Base-by-base conservation (phyloP, 1,139 yeast genomes). In the Blastobotrys proliferans region DNA sequence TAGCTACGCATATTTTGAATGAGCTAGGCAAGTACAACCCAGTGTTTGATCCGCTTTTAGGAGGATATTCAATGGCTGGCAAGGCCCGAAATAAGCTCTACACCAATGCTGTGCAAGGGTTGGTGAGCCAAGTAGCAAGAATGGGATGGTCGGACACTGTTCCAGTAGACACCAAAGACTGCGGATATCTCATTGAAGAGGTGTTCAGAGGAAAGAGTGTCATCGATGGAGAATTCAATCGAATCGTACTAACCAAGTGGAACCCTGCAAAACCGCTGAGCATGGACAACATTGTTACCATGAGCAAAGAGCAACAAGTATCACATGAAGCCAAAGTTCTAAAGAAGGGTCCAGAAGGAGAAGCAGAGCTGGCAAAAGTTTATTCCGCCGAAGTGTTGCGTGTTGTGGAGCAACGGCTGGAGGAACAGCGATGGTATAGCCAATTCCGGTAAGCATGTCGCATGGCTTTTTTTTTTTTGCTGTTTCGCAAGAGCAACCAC, bases 201-300 rank as follows among this genome's bases (percentile, higher is more conserved):
- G 81, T 92, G 1, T 92, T 80, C 70, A 77, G 94, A 48, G 97
- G 97, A 8, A 87, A 87, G 61, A 83, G 95, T 0, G 94, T 92
- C 18, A 74, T 92, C 18, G 81, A 94, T n/a, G 86, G 90, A 22
- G 85, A 73, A 57, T 80, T 90, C 11, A 83, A 94, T 1, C 77
- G 88, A 54, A 68, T 90, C 47, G 77, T 90, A 1, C 70, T 92
- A 41, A 79, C 94, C 1, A 72, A 83, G 58, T 92, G 98, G 98
- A 83, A 81, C 51, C 87, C 88, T 3, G 44, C 48, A 3, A 69
- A 76, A 50, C 72, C 71, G 1, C 62, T 72, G 13, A 73, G 69
- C 35, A 61, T 81, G 27, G 90, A 82, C 53, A 92, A 92, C 60
- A 78, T 87, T 37, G 94, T 92, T 11, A 72, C 92, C 2, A 72